Evolutionary conservation across 768 basidiomycete species (phyloP).

Genomic region (Xerocomus brunneocitrinus): DNA sequence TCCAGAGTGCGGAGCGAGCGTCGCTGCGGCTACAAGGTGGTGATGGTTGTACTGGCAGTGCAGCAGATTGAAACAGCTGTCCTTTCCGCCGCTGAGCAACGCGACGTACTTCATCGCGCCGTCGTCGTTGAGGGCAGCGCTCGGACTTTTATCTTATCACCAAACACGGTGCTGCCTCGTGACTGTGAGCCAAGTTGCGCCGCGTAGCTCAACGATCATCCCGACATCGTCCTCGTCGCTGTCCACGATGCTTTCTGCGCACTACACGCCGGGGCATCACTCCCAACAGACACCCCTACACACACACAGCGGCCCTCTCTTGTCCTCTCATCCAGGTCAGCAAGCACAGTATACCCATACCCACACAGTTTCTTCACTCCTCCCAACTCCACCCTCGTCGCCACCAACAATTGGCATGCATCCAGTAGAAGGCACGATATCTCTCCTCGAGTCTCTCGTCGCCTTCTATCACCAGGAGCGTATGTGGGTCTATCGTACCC

Average conservation of each 20-base stretch:
- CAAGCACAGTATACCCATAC: conserved; percentile 17
- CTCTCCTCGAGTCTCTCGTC: conserved; percentile 60
- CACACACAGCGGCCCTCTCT: conserved; percentile 21
- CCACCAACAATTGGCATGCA: conserved; percentile 28
- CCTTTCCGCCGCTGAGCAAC: conserved; percentile 95
- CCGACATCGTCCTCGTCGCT: neutral
- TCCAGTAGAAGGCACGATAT: conserved; percentile 45
- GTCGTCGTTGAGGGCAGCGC: neutral
- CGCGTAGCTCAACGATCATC: too few species aligned
- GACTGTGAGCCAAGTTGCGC: neutral
- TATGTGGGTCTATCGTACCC: conserved; percentile 66
- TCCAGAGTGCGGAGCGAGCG: conserved; percentile 76
- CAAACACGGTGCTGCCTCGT: conserved; percentile 6
- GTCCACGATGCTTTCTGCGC: conserved; percentile 68
- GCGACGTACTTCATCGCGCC: conserved; percentile 83
- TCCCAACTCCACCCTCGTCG: conserved; percentile 33
- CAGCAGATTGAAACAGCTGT: conserved; percentile 91
- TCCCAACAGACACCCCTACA: conserved; percentile 27
- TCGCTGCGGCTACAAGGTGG: conserved; percentile 82
- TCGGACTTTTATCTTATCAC: conserved; percentile 17
- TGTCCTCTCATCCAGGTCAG: conserved; percentile 21
- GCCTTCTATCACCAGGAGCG: conserved; percentile 68
- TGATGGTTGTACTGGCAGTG: conserved; percentile 88
- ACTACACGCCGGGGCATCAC: conserved; percentile 16
- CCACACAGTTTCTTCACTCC: conserved; percentile 29